These are phyloP conservation scores for Cokeromyces recurvatus DNA, from an alignment of 371 early-diverging fungal species.

Conservation along the genomic window DNA sequence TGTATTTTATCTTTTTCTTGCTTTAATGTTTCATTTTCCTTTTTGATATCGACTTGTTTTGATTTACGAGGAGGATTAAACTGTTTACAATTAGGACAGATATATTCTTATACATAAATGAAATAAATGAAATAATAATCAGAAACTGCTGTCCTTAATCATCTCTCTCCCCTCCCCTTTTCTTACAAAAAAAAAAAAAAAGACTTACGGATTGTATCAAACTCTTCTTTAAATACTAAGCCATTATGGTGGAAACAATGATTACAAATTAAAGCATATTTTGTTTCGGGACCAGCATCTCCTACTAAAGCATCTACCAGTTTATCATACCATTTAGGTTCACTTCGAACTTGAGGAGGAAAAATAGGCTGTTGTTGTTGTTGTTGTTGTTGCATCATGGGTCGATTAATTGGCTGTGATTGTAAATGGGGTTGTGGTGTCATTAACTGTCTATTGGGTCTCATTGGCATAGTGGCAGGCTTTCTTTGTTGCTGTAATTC, in stretches of 20 bases:
- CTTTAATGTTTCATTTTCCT: neutral
- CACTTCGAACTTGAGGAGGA: slow-evolving; percentile 16
- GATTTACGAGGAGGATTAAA: slow-evolving; percentile 26
- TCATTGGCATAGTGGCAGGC: slow-evolving; percentile 13
- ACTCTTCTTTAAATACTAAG: slow-evolving; percentile 80
- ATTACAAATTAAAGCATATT: slow-evolving; percentile 90
- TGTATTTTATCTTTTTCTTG: neutral
- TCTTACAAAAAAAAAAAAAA: neutral
- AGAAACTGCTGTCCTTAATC: too few species aligned
- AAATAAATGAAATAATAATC: neutral
- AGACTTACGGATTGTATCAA: slow-evolving; percentile 63
- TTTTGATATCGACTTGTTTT: neutral
- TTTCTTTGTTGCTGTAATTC: slow-evolving; percentile 14
- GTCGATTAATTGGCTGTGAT: slow-evolving; percentile 4
- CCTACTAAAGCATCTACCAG: slow-evolving; percentile 86
- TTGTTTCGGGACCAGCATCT: slow-evolving; percentile 74
- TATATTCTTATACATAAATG: slow-evolving; percentile 18
- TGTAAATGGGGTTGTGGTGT: slow-evolving; percentile 5
- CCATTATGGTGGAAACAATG: slow-evolving; percentile 92
- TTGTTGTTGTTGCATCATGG: slow-evolving; percentile 5
- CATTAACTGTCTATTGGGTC: neutral
- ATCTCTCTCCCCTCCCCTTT: neutral
- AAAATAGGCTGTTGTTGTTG: slow-evolving; percentile 9
- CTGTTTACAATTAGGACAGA: slow-evolving; percentile 25
- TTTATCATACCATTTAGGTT: slow-evolving; percentile 73